phyloP scores from a whole-genome alignment of 2,329 filamentous ascomycete species.

The Clarireedia hainanense region DNA sequence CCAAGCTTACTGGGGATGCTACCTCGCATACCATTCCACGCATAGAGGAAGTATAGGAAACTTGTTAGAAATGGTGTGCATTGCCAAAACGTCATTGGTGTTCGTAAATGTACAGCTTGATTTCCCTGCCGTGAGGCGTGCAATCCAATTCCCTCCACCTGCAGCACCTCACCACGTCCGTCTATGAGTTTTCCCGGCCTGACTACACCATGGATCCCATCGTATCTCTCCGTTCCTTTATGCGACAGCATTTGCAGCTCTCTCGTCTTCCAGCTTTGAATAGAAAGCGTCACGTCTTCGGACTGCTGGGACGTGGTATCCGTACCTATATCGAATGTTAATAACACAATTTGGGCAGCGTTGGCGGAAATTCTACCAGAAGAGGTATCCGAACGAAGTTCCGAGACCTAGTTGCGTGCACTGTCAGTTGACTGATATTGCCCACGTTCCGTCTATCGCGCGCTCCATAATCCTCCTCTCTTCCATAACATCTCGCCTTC shows the following conservation, averaged over 20 bases:
- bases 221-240: conserved; percentile 12
- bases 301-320: conserved; percentile 36
- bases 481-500: background rate
- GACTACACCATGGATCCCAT: background rate
- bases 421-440: conserved; percentile 4
- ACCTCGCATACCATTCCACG: too few species aligned
- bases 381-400: conserved; percentile 43
- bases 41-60: too few species aligned
- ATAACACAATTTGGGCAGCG: background rate
- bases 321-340: conserved; percentile 24
- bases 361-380: conserved; percentile 38
- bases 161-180: conserved; percentile 1
- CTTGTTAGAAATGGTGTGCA: conserved; percentile 13
- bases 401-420: conserved; percentile 39
- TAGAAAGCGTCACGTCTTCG: conserved; percentile 34
- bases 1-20: too few species aligned
- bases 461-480: background rate
- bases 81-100: conserved; percentile 22
- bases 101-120: conserved; percentile 29
- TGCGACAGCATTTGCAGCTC: conserved; percentile 27
- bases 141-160: background rate
- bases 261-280: conserved; percentile 34
- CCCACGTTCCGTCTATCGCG: conserved; percentile 2
- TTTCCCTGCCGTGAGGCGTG: conserved; percentile 3
- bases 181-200: background rate